Conservation (phyloP, 768 basidiomycete species). For the Candolleomyces eurysporus region DNA sequence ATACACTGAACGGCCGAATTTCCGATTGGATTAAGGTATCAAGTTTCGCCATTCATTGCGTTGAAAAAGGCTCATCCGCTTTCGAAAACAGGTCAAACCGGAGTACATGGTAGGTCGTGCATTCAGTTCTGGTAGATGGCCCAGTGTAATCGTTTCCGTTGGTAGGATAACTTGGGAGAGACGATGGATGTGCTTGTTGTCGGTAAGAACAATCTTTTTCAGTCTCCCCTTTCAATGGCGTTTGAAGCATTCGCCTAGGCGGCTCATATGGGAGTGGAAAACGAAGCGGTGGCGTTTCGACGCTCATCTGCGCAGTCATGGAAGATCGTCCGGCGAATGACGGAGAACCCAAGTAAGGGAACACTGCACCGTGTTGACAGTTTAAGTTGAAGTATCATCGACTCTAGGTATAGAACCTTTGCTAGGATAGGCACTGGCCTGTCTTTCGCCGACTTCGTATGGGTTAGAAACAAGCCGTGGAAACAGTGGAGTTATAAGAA, state of each 20-base stretch:
- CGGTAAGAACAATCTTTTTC: conserved; percentile 43
- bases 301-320: conserved; percentile 85
- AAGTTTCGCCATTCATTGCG: background rate
- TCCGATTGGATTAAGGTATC: conserved; percentile 89
- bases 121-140: background rate
- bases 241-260: conserved; percentile 37
- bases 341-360: conserved; percentile 59
- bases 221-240: background rate
- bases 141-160: background rate
- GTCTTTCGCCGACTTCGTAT: conserved; percentile 80
- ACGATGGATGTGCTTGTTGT: conserved; percentile 91
- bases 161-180: conserved; percentile 86
- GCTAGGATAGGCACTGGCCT: conserved; percentile 90
- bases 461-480: conserved; percentile 83
- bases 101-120: conserved; percentile 70
- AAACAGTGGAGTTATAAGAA: conserved; percentile 75
- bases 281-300: conserved; percentile 86
- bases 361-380: background rate
- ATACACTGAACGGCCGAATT: conserved; percentile 83
- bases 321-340: conserved; percentile 60
- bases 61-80: background rate
- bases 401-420: conserved; percentile 75
- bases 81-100: conserved; percentile 61
- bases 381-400: background rate
- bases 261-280: conserved; percentile 88